phyloP scores from a whole-genome alignment of 345 rosid species.

The Euphorbia lathyris region DNA sequence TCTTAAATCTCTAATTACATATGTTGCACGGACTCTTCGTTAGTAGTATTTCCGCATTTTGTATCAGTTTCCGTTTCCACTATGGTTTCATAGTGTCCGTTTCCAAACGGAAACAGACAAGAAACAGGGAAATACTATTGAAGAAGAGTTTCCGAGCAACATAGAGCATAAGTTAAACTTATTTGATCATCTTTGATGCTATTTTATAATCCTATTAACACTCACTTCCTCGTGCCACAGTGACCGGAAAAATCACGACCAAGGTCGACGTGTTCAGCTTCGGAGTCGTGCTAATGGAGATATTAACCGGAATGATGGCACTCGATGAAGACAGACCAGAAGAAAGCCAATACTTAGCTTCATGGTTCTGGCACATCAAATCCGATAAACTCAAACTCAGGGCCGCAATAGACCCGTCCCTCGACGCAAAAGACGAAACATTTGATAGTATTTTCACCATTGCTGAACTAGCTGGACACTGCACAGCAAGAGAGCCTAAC shows the following conservation, averaged over 20 bases:
- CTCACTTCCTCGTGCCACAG: constrained; percentile 26
- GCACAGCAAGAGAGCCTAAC: constrained; percentile 66
- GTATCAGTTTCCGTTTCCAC: too few relatives aligned
- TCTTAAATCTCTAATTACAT: too few relatives aligned
- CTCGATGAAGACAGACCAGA: constrained; percentile 68
- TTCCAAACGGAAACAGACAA: too few relatives aligned
- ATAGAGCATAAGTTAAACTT: neutral
- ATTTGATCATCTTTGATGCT: neutral
- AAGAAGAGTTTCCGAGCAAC: too few relatives aligned
- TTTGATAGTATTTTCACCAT: constrained; percentile 52
- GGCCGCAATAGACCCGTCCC: constrained; percentile 56
- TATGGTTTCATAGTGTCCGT: too few relatives aligned
- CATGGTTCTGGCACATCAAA: constrained; percentile 68
- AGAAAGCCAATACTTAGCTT: constrained; percentile 69
- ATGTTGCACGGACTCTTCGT: too few relatives aligned
- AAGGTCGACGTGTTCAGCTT: constrained; percentile 76
- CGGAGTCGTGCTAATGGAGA: constrained; percentile 74
- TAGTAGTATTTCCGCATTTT: too few relatives aligned
- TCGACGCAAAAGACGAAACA: constrained; percentile 48
- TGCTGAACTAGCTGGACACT: constrained; percentile 73
- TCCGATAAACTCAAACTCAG: constrained; percentile 51
- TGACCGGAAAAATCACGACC: constrained; percentile 76
- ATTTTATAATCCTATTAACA: neutral
- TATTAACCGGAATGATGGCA: constrained; percentile 65
- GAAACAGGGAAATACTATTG: too few relatives aligned